Base-by-base conservation (phyloP, 441 rosid genomes). In the Biscutella laevigata region DNA sequence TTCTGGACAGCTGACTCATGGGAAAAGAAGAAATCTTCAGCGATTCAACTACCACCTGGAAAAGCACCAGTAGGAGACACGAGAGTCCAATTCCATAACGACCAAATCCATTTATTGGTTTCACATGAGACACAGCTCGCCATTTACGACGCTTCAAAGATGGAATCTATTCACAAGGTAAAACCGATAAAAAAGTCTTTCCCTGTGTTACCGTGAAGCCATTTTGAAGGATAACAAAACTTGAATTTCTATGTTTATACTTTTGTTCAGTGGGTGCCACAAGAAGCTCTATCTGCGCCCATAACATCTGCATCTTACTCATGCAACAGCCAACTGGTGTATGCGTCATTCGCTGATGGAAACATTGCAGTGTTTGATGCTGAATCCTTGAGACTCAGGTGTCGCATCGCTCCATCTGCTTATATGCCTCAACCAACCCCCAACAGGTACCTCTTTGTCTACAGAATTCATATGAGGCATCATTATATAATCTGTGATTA, bases 61-160 rank as follows among this genome's bases (percentile, higher is more conserved):
- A 74, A 73, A 54, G 72, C 77, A 67, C 71, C 83, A 35, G 66
- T 59, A 2, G 94, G 94, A n/a, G 87, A 82, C 57, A 82, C 87
- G 7, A 77, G 54, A 59, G 86, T 85, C 50, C 94, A 82, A 59
- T 82, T 85, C 75, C 94, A 82, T 43, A 75, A 71, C 44, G 89
- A 85, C 62, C 87, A 80, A 68, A 53, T 68, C 28, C 94, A 78
- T 61, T 43, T 85, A 14, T 63, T 85, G 71, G 85, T 80, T 22
- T 75, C 77, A 38, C 94, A 85, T 47, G 94, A 82, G 61, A 78
- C 77, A 53, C 89, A 81, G 62, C 67, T 83, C 44, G 78, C 80
- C 19, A 49, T 81, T 30, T 83, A 77, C 66, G 88, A 81, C 51
- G 72, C 74, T 72, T 54, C 62, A 35, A 80, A 77, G 75, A 79